phyloP scores from a whole-genome alignment of 148 eudicot genomes.

The Rhododendron ovatum region DNA sequence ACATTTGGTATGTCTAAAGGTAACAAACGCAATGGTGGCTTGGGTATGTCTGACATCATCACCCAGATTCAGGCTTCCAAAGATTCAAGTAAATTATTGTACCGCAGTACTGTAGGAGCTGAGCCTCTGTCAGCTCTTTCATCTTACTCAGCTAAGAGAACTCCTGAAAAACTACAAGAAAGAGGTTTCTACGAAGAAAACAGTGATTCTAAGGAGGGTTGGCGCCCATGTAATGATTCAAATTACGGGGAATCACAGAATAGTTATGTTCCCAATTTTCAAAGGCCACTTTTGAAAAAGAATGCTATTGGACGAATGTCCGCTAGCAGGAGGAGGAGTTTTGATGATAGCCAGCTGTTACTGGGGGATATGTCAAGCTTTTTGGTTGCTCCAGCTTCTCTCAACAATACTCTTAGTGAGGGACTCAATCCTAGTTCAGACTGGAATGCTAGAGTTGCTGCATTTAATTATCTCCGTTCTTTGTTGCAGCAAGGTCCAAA shows the following conservation, averaged over 20 bases:
- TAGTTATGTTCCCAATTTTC: slow-evolving; percentile 79
- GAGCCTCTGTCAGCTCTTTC: slow-evolving; percentile 53
- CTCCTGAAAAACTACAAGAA: slow-evolving; percentile 67
- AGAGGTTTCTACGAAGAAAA: slow-evolving; percentile 58
- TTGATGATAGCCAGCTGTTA: slow-evolving; percentile 78
- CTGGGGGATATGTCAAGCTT: slow-evolving; percentile 69
- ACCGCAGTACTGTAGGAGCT: slow-evolving; percentile 43
- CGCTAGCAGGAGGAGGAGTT: slow-evolving; percentile 84
- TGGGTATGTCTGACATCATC: slow-evolving; percentile 66
- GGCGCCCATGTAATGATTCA: slow-evolving; percentile 57
- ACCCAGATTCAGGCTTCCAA: slow-evolving; percentile 76
- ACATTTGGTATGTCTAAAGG: slow-evolving; percentile 47
- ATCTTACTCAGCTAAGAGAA: slow-evolving; percentile 60
- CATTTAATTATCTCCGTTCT: slow-evolving; percentile 81
- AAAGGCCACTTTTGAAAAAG: slow-evolving; percentile 80
- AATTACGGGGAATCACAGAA: slow-evolving; percentile 65
- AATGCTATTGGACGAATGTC: slow-evolving; percentile 72
- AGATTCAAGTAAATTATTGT: slow-evolving; percentile 60
- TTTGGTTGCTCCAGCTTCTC: slow-evolving; percentile 82
- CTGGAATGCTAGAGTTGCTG: slow-evolving; percentile 96
- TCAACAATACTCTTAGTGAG: slow-evolving; percentile 83
- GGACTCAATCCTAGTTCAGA: slow-evolving; percentile 84
- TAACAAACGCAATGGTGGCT: slow-evolving; percentile 66
- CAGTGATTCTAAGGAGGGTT: slow-evolving; percentile 53
- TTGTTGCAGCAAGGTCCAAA: slow-evolving; percentile 80